These are phyloP conservation scores for Sphagnum contortum DNA, from an alignment of 225 moss, liverwort and hornwort species.

Conservation along the genomic window DNA sequence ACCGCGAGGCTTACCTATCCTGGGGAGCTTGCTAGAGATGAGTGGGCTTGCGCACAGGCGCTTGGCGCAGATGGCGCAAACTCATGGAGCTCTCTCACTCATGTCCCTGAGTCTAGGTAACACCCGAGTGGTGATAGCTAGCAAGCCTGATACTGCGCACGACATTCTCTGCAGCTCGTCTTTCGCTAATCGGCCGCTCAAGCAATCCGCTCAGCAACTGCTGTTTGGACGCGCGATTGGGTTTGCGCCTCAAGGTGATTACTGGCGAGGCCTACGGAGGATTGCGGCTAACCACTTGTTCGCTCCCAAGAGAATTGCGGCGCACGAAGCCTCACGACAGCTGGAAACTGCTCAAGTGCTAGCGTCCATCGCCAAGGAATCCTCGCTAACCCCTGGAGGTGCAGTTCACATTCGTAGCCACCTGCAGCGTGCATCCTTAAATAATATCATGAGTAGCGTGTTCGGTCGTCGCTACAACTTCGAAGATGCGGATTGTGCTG, in stretches of 20 bases:
- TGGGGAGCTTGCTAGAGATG: constrained; percentile 26
- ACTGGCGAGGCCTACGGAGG: constrained; percentile 49
- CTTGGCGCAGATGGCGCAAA: too few relatives aligned
- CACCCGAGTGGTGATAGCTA: too few relatives aligned
- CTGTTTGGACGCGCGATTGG: constrained; percentile 53
- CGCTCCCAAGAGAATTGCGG: constrained; percentile 41
- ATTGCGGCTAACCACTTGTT: constrained; percentile 47
- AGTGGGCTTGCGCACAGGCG: constrained; percentile 10
- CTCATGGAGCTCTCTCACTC: too few relatives aligned
- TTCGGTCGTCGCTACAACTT: constrained; percentile 54
- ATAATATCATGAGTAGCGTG: constrained; percentile 50
- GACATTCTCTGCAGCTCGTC: constrained; percentile 12
- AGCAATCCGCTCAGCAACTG: constrained; percentile 40
- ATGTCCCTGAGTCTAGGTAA: too few relatives aligned
- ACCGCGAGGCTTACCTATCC: constrained; percentile 21
- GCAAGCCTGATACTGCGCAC: too few relatives aligned
- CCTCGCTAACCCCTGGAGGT: rapidly evolving
- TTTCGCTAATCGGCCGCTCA: constrained; percentile 52
- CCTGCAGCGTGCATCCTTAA: constrained; percentile 57
- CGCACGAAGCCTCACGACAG: constrained; percentile 18
- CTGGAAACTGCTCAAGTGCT: constrained; percentile 44
- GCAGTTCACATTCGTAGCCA: constrained; percentile 18
- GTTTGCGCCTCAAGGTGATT: constrained; percentile 47
- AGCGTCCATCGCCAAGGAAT: constrained; percentile 13
- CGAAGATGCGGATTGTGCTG: constrained; percentile 5